These are phyloP conservation scores for Fusarium armeniacum DNA, from an alignment of 2,329 filamentous ascomycete species.

Conservation along the genomic window DNA sequence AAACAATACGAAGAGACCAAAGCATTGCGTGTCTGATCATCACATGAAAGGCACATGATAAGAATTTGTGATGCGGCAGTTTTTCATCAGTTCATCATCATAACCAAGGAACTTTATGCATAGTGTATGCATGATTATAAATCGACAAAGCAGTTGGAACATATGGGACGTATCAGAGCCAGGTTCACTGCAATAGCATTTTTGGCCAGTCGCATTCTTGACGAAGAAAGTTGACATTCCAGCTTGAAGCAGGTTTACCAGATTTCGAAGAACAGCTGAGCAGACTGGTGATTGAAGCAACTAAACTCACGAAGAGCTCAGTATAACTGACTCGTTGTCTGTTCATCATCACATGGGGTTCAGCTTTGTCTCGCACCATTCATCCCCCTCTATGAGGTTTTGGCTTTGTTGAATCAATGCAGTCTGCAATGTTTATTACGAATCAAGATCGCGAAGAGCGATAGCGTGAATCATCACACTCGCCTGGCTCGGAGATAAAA, in stretches of 20 bases:
- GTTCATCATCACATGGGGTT: background rate
- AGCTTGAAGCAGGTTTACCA: background rate
- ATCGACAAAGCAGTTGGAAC: background rate
- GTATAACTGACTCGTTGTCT: conserved; percentile 19
- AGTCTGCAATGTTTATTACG: background rate
- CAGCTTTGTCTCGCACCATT: background rate
- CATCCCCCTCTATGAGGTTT: background rate
- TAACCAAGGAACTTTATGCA: background rate
- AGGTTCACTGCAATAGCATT: background rate
- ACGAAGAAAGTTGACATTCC: background rate
- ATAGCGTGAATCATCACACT: background rate
- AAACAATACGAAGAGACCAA: background rate
- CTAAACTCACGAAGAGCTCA: background rate
- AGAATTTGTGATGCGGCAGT: background rate
- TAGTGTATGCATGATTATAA: conserved; percentile 1
- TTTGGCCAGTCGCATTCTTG: background rate
- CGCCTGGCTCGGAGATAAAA: background rate
- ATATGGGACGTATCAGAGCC: background rate
- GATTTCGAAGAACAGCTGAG: no score
- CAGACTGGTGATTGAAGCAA: no score
- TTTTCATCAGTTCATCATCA: conserved; percentile 3
- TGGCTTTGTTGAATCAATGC: background rate
- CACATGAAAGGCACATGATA: background rate
- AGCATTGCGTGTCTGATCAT: background rate
- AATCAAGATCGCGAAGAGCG: background rate